These are phyloP conservation scores for Wickerhamomyces canadensis DNA, from an alignment of 805 yeast genomes.

Conservation along the genomic window DNA sequence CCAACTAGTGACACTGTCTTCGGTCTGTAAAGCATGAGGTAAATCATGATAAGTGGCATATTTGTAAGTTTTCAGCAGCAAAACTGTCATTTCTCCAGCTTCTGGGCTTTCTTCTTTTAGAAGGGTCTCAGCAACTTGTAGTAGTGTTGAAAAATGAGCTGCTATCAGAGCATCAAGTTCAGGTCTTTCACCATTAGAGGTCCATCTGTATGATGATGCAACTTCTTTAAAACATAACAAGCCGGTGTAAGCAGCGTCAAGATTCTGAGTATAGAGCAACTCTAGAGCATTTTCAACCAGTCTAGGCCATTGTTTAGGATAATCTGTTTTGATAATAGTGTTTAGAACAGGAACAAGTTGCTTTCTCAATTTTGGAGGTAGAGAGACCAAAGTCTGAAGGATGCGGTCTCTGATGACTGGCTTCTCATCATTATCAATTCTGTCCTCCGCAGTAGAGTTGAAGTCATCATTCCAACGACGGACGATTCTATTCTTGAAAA, in stretches of 20 bases:
- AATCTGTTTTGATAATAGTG: slow-evolving; percentile 45
- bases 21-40: slow-evolving; percentile 56
- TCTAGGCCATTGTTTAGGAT: slow-evolving; percentile 49
- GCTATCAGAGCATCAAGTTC: slow-evolving; percentile 49
- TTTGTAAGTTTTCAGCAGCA: slow-evolving; percentile 71
- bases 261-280: slow-evolving; percentile 39
- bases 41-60: slow-evolving; percentile 68
- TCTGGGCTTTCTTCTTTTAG: slow-evolving; percentile 37
- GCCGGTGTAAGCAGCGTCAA: slow-evolving; percentile 53
- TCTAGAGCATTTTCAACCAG: slow-evolving; percentile 41
- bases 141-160: slow-evolving; percentile 58
- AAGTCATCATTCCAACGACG: slow-evolving; percentile 50
- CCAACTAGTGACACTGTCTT: slow-evolving; percentile 57
- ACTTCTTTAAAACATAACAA: slow-evolving; percentile 66
- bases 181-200: slow-evolving; percentile 47
- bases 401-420: slow-evolving; percentile 67
- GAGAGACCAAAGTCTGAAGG: slow-evolving; percentile 53
- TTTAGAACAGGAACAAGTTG: slow-evolving; percentile 48
- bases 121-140: slow-evolving; percentile 57
- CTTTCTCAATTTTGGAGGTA: slow-evolving; percentile 33
- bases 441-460: slow-evolving; percentile 24
- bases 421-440: slow-evolving; percentile 65
- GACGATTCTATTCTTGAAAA: slow-evolving; percentile 68
- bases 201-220: slow-evolving; percentile 67
- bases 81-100: slow-evolving; percentile 67